A percentile compares a stretch with the other conserved stretches of the same genome.
These are phyloP conservation scores for Aspergillus sclerotiicarbonarius DNA, from an alignment of 495 filamentous ascomycete genomes.

Conservation along the genomic window DNA sequence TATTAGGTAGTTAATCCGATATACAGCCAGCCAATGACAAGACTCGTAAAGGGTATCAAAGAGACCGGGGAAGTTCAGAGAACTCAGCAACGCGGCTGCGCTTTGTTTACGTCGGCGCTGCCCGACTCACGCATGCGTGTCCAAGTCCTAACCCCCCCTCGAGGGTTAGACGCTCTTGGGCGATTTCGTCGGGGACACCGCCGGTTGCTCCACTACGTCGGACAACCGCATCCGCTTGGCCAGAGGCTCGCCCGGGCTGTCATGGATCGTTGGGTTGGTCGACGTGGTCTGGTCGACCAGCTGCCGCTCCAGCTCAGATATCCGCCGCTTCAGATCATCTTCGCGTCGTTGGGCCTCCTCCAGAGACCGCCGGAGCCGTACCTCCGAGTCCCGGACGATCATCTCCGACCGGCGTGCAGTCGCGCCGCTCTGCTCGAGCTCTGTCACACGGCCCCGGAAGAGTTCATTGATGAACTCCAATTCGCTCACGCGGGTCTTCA, in stretches of 20 bases:
- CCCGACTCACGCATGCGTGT: conserved; percentile 7
- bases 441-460: conserved; percentile 81
- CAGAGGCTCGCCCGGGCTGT: conserved; percentile 41
- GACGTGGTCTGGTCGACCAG: conserved; percentile 36
- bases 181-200: conserved; percentile 36
- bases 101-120: conserved; percentile 5
- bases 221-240: conserved; percentile 46
- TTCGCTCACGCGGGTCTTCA: conserved; percentile 90
- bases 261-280: conserved; percentile 17
- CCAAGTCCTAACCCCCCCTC: conserved; percentile 4
- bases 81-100: conserved; percentile 22
- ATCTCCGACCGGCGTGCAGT: conserved; percentile 61
- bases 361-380: conserved; percentile 62
- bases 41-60: conserved; percentile 48
- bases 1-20: conserved; percentile 23
- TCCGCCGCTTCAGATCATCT: conserved; percentile 74
- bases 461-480: conserved; percentile 95
- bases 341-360: conserved; percentile 75
- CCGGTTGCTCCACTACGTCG: conserved; percentile 44
- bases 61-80: conserved; percentile 36
- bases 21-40: conserved; percentile 37
- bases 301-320: conserved; percentile 76
- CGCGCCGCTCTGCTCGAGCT: conserved; percentile 78
- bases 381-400: conserved; percentile 56
- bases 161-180: conserved; percentile 35